Base-by-base conservation (phyloP, 805 yeast species). In the Kodamaea kaohsiungensis region DNA sequence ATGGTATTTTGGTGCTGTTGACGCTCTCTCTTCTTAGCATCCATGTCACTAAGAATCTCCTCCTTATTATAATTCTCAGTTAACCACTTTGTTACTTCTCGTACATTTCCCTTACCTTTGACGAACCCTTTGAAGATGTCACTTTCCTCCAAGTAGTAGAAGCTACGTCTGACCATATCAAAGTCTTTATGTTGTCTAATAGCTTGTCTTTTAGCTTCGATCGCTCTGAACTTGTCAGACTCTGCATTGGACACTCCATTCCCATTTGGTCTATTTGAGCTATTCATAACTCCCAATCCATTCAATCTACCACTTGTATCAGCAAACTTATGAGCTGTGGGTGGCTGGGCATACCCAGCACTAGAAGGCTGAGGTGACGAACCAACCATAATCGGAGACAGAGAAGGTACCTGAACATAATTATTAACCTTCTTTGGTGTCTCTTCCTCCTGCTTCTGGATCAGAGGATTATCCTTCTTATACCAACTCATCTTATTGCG, bases 81-180 rank as follows among this genome's bases (percentile, higher is more conserved):
- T 35, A 76, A 64, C 73, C 74, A 72, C 53, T 64, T 70, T 27
- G 72, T 69, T 48, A 75, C 67, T 18, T 72, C 76, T 40, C 78
- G 66, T 25, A 76, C 65, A 46, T 75, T 72, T 6, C 79, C 79
- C 59, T 68, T 73, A 4, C 77, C 78, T 54, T 72, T 73, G 19
- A 73, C 75, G 61, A 76, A 73, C 3, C 75, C 79, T 53, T 70
- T 70, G 60, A 75, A 70, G 37, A 76, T 63, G 52, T 72, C 79
- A 45, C 73, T 67, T 53, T 76, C 79, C n/a, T 62, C 64, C 30
- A 76, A 61, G 53, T 76, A 76, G 58, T 65, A 64, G 61, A 74
- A 76, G 45, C 71, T 59, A 51, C 67, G 67, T 25, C 67, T 56
- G 25, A 76, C 67, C 58, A 75, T 63, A 40, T 73, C 73, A 63